Percentiles rank a stretch among this genome's conserved stretches.
Conservation (phyloP, 345 rosid genomes). For the Erodium maritimum region DNA sequence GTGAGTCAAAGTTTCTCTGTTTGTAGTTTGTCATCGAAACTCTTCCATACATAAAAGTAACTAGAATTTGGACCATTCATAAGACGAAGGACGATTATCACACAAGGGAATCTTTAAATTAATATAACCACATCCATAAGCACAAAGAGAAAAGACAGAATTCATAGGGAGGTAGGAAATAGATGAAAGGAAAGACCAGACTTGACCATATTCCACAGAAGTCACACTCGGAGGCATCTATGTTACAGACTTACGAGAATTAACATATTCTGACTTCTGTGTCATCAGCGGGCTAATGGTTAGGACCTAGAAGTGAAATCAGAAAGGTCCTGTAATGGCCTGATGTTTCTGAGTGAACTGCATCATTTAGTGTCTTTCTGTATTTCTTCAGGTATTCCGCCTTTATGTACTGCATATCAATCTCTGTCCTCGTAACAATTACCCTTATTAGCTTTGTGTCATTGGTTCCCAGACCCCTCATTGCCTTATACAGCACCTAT, state of each 20-base stretch:
- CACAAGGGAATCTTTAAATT: no score
- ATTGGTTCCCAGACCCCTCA: constrained; percentile 62
- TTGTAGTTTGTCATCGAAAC: no score
- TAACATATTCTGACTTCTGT: no score
- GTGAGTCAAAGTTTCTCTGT: no score
- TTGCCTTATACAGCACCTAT: constrained; percentile 43
- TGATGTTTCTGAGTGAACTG: constrained; percentile 56
- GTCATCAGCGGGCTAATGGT: constrained; percentile 10
- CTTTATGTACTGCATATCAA: constrained; percentile 62
- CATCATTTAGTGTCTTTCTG: constrained; percentile 42
- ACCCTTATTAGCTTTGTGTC: constrained; percentile 43
- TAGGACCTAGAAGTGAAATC: constrained; percentile 48
- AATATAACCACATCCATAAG: no score
- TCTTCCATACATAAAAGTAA: no score
- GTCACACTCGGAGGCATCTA: not conserved
- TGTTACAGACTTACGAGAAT: not conserved
- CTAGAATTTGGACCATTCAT: no score
- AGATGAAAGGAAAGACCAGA: no score
- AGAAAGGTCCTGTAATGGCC: constrained; percentile 56
- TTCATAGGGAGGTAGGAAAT: no score
- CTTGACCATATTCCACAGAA: not conserved
- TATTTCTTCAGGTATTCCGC: constrained; percentile 50
- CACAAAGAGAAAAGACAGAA: no score
- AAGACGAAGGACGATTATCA: no score
- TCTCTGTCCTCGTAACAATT: constrained; percentile 55